phyloP scores from a whole-genome alignment of 2,329 filamentous ascomycete species.

The Bipolaris zeicola region DNA sequence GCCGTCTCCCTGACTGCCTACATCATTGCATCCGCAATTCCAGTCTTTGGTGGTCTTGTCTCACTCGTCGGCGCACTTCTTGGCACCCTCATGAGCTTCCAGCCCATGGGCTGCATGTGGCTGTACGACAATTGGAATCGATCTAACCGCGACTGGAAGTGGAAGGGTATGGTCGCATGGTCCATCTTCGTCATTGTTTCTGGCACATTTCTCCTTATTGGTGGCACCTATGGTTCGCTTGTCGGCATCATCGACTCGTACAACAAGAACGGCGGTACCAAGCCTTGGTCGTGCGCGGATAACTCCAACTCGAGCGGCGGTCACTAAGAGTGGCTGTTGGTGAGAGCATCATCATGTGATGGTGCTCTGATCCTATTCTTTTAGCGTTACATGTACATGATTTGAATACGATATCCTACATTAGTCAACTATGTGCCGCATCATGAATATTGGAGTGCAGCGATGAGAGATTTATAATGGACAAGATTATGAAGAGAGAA shows the following conservation, averaged over 20 bases:
- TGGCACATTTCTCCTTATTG: slow-evolving; percentile 32
- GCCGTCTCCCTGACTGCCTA: slow-evolving; percentile 26
- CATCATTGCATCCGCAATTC: slow-evolving; percentile 33
- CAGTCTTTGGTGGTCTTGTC: slow-evolving; percentile 36
- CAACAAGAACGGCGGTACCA: slow-evolving; percentile 28
- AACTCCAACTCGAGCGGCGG: slow-evolving; percentile 29
- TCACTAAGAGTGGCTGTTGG: background rate
- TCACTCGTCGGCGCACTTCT: slow-evolving; percentile 35
- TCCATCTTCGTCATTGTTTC: slow-evolving; percentile 29
- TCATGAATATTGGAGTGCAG: too few relatives aligned
- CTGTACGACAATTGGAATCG: slow-evolving; percentile 34
- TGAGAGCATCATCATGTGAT: background rate
- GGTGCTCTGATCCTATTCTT: background rate
- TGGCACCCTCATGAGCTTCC: slow-evolving; percentile 34
- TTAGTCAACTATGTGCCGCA: background rate
- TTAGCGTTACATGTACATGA: slow-evolving; percentile 2
- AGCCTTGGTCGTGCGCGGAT: slow-evolving; percentile 34
- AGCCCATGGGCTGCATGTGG: slow-evolving; percentile 40
- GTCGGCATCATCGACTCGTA: slow-evolving; percentile 36
- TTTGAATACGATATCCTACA: slow-evolving; percentile 2
- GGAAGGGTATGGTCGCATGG: slow-evolving; percentile 32
- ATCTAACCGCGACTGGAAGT: slow-evolving; percentile 14
- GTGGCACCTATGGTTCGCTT: slow-evolving; percentile 35
- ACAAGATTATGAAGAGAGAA: too few relatives aligned
- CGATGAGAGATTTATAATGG: too few relatives aligned